phyloP scores from a whole-genome alignment of 1,284 basidiomycete genomes.

The Cryptococcus sp. region DNA sequence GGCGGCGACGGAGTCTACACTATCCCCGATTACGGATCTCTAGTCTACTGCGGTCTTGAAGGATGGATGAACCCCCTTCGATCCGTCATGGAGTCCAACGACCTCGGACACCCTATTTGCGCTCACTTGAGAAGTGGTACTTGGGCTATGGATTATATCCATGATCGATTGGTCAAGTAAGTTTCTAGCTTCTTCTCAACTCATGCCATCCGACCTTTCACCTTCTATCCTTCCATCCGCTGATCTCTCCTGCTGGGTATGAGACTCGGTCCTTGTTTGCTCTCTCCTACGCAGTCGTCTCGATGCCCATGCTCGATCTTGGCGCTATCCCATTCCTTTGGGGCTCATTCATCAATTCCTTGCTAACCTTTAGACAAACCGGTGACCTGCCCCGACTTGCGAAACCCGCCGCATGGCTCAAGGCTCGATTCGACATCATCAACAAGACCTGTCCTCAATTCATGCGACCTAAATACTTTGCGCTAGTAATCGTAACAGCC shows the following conservation, averaged over 20 bases:
- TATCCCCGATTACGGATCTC: constrained; percentile 65
- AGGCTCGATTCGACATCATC: constrained; percentile 74
- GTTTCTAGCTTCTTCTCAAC: constrained; percentile 30
- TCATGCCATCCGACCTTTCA: no score
- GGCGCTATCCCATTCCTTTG: no score
- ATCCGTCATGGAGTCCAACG: constrained; percentile 78
- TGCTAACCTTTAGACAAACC: constrained; percentile 56
- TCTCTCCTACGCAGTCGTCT: no score
- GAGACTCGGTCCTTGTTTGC: no score
- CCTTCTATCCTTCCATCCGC: no score
- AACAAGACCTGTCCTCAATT: constrained; percentile 70
- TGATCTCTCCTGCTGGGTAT: no score
- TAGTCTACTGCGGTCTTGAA: constrained; percentile 86
- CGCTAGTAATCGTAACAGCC: constrained; percentile 78
- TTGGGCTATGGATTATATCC: constrained; percentile 86
- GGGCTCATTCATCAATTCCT: no score
- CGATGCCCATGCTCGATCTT: neutral
- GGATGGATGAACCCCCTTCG: constrained; percentile 89
- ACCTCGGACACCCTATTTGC: constrained; percentile 85
- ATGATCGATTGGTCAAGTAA: constrained; percentile 66
- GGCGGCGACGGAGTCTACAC: constrained; percentile 65
- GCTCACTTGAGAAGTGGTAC: constrained; percentile 75
- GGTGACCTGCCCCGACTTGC: constrained; percentile 63
- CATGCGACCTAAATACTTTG: constrained; percentile 89
- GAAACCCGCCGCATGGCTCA: constrained; percentile 73